phyloP scores from a whole-genome alignment of 1,139 yeast species.

The Kodamaea sp. region DNA sequence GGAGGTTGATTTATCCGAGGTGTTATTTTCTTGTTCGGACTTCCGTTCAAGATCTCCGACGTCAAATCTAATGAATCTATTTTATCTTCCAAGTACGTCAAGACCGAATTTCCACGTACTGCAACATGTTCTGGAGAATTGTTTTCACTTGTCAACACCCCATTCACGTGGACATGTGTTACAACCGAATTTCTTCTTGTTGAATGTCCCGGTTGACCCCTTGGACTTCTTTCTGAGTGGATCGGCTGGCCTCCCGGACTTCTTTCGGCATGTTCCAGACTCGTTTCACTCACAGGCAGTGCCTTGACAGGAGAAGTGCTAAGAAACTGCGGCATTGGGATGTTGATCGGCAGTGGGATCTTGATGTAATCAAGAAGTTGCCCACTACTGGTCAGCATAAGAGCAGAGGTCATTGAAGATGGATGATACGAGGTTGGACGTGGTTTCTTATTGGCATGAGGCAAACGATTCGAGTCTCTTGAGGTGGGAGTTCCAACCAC shows the following conservation, averaged over 20 bases:
- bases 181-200: constrained; percentile 44
- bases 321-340: constrained; percentile 36
- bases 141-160: constrained; percentile 40
- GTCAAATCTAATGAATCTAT: constrained; percentile 42
- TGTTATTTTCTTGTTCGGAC: constrained; percentile 22
- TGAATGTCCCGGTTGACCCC: constrained; percentile 7
- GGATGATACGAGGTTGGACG: constrained; percentile 84
- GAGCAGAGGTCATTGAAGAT: constrained; percentile 40
- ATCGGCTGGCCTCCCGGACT: neutral
- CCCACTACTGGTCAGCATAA: constrained; percentile 19
- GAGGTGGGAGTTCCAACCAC: constrained; percentile 6
- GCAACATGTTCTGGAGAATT: constrained; percentile 16
- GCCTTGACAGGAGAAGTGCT: constrained; percentile 38
- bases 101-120: constrained; percentile 38
- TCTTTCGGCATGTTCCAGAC: constrained; percentile 9
- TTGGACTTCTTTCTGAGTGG: constrained; percentile 7
- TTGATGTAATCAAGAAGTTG: constrained; percentile 31
- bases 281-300: constrained; percentile 17
- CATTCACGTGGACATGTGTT: constrained; percentile 46
- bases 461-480: constrained; percentile 28
- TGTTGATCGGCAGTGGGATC: constrained; percentile 29
- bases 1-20: constrained; percentile 33
- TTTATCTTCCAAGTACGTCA: constrained; percentile 46
- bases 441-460: constrained; percentile 53
- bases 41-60: constrained; percentile 21